Base-by-base conservation (phyloP, 2,329 filamentous ascomycete genomes). In the Alternaria burnsii region DNA sequence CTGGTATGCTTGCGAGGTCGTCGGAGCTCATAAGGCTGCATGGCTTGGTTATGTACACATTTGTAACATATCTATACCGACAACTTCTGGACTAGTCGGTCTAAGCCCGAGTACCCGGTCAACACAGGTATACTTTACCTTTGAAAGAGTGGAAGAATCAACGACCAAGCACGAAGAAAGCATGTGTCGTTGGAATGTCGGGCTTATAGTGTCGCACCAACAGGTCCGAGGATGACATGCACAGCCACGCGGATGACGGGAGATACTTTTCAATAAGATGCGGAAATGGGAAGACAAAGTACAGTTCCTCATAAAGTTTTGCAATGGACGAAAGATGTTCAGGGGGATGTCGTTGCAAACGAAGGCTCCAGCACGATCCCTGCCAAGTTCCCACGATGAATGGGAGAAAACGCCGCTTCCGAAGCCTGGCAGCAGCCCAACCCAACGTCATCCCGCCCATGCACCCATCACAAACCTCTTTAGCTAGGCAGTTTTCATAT, bases 351-450 rank as follows among this genome's bases (percentile, higher is more conserved):
- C 22, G 44, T 34, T 48, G 43, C 20, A n/a, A 32, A 42, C 40
- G 28, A 32, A 38, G 18, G 28, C 41, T 36, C 32, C 20, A 32
- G 47, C 12, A 9, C 40, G 61, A 62, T 66, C 63, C 65, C 63
- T 71, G 66, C 65, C 64, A 62, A 65, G 63, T 44, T 50, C 34
- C 46, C 54, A 55, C 60, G 56, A 63, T 62, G 60, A 47, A 41
- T 52, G 59, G 32, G 30, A 38, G 46, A 38, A 58, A 58, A 43
- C 61, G 63, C 63, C 61, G 62, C 61, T 66, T 62, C 65, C 66
- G 62, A 52, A 43, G 61, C 62, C 59, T 55, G 57, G 58, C 50
- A 56, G 62, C 14, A 61, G 57, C 65, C 63, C 61, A 62, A 62
- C 60, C 63, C 53, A 61, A 62, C 52, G 54, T 58, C 62, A 61